Evolutionary conservation across 768 basidiomycete genomes (phyloP), one percentile per base, ranked within the genome.

Genomic region (Grammothele lineata): DNA sequence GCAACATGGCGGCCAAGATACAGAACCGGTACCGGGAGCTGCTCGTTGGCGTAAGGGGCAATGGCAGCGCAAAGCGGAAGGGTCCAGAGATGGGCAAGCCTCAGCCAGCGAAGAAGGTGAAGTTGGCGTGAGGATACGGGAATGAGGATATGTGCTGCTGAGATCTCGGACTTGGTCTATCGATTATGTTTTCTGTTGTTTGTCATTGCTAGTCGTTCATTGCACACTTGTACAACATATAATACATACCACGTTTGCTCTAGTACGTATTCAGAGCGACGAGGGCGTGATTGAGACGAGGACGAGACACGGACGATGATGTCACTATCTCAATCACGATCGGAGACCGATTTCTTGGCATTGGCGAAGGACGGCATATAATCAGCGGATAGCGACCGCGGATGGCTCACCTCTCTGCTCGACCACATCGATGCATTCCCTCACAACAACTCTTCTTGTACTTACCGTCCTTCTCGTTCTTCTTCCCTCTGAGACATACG

Each of bases 11-110:
- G 7, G 57, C 67, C n/a, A 57, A 62, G 24, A 59, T 84, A 39
- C 70, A 70, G 37, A 70, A 75, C 42, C 78, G 75, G 53, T 70
- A 77, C 55, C 76, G 68, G 54, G 80, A 83, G 41, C 61, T 85
- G 54, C 48, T 82, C 57, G 67, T 63, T 42, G 59, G 59, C 22
- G 74, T 73, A 64, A 80, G 70, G 59, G 69, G 75, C 9, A 59
- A 66, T 19, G 40, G 48, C 5, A n/a, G 11, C n/a, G 60, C 65
- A 33, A 90, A 87, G 68, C 72, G 87, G 51, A 90, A 90, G 62
- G 87, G 89, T 22, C 73, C 71, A 25, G 87, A 87, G 36, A 81
- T 77, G 50, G 72, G 70, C 15, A 80, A 73, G 6, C 72, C 80
- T 21, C 85, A 82, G 56, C 63, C 66, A 1, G 48, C 80, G 37